phyloP scores from a whole-genome alignment of 1,284 basidiomycete species.

The Bjerkandera adusta region DNA sequence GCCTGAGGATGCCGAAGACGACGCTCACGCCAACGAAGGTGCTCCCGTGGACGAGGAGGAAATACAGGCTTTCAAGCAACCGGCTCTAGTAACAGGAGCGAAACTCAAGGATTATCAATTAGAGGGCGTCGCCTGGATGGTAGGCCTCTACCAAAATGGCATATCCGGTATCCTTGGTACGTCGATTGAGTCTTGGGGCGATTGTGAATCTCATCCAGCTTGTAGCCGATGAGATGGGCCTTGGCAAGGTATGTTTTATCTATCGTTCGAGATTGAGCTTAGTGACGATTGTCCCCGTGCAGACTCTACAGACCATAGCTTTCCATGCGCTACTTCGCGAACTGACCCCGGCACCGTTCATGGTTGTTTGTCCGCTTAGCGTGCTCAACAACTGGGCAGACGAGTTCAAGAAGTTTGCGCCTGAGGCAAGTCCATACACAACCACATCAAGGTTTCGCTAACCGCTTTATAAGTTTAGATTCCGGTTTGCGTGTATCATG shows the following conservation, averaged over 20 bases:
- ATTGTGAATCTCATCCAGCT: conserved; percentile 12
- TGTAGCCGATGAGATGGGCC: conserved; percentile 89
- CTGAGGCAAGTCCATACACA: conserved; percentile 46
- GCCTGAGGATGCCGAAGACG: conserved; percentile 24
- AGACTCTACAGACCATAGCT: conserved; percentile 93
- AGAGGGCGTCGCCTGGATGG: conserved; percentile 97
- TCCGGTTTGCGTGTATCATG: conserved; percentile 89
- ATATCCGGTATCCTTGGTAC: conserved; percentile 89
- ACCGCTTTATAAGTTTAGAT: conserved; percentile 55
- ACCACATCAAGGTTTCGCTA: neutral
- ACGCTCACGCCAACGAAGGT: conserved; percentile 22
- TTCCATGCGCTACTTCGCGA: conserved; percentile 89
- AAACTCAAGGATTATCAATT: conserved; percentile 90
- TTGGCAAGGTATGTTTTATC: conserved; percentile 65
- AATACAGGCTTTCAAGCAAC: conserved; percentile 56
- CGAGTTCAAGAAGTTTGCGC: conserved; percentile 86
- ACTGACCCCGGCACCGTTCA: conserved; percentile 75
- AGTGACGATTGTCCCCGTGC: conserved; percentile 4
- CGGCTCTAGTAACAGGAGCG: conserved; percentile 80
- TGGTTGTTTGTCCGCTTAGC: conserved; percentile 90
- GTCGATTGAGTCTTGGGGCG: conserved; percentile 22
- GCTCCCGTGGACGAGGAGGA: conserved; percentile 27
- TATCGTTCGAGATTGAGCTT: neutral
- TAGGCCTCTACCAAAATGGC: conserved; percentile 89
- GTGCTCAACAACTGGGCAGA: conserved; percentile 91